Percentiles rank a stretch among this genome's conserved stretches.
phyloP scores from a whole-genome alignment of 805 yeast species.

The Starmerella asiatica region DNA sequence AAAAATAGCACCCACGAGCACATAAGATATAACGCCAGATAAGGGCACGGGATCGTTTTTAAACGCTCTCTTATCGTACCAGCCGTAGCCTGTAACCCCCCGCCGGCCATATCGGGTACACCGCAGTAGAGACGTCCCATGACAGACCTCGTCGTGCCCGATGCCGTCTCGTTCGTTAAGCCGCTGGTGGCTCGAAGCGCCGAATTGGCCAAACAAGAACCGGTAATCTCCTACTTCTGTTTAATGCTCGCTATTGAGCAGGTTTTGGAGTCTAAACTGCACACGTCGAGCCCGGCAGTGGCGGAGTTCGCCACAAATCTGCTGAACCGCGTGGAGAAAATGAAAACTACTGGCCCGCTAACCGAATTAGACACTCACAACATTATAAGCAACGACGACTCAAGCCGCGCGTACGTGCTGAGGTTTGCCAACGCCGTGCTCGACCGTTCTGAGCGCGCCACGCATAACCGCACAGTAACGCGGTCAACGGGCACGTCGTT shows the following conservation, averaged over 20 bases:
- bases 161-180: conserved; percentile 20
- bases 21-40: too few relatives aligned
- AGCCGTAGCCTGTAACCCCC: conserved; percentile 4
- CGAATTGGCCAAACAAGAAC: conserved; percentile 47
- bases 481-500: conserved; percentile 39
- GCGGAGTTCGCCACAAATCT: conserved; percentile 48
- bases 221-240: conserved; percentile 62
- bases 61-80: too few relatives aligned
- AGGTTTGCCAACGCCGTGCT: conserved; percentile 49
- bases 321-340: conserved; percentile 56
- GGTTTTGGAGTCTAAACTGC: conserved; percentile 48
- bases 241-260: conserved; percentile 58
- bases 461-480: conserved; percentile 32
- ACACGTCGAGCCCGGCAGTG: conserved; percentile 40
- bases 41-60: too few relatives aligned
- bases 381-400: conserved; percentile 45
- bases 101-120: neutral
- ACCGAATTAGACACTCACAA: conserved; percentile 28
- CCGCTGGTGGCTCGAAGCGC: conserved; percentile 33
- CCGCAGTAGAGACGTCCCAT: too few relatives aligned
- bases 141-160: conserved; percentile 22
- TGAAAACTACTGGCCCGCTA: conserved; percentile 33
- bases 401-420: conserved; percentile 42
- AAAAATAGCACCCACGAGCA: too few relatives aligned
- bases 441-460: conserved; percentile 38